phyloP scores from a whole-genome alignment of 257 asterid genomes.

The Catharanthus roseus region DNA sequence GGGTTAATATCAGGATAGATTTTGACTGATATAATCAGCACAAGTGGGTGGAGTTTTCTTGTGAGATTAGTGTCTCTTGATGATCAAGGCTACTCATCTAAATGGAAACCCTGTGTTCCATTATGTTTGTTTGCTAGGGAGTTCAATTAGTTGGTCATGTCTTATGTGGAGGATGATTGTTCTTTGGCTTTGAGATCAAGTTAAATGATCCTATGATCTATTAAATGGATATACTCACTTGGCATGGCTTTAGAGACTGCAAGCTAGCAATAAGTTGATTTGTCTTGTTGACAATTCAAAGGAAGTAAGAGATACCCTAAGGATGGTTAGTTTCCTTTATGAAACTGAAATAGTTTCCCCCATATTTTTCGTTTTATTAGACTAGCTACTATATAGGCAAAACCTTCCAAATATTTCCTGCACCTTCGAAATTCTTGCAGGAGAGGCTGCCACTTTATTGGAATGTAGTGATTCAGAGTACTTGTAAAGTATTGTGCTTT shows the following conservation, averaged over 20 bases:
- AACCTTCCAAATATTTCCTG: not conserved
- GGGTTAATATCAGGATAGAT: not conserved
- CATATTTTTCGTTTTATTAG: not conserved
- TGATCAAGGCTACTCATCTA: not conserved
- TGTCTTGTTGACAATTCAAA: not conserved
- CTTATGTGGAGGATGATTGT: not conserved
- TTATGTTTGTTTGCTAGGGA: not conserved
- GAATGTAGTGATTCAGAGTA: not conserved
- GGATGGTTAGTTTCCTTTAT: not conserved
- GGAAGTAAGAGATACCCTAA: not conserved
- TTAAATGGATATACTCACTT: not conserved
- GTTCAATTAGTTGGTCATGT: not conserved
- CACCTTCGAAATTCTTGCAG: too few species aligned
- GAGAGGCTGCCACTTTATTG: not conserved
- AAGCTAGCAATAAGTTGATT: not conserved
- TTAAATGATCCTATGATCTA: not conserved
- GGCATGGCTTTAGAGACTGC: not conserved
- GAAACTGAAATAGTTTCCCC: not conserved
- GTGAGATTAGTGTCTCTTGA: not conserved
- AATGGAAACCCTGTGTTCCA: not conserved
- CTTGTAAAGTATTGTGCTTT: not conserved
- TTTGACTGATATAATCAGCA: not conserved
- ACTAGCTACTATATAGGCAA: not conserved
- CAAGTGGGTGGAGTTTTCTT: not conserved
- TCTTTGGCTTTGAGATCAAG: not conserved